Evolutionary conservation across 306 rosid species (phyloP).

Genomic region (Malus sylvestris): DNA sequence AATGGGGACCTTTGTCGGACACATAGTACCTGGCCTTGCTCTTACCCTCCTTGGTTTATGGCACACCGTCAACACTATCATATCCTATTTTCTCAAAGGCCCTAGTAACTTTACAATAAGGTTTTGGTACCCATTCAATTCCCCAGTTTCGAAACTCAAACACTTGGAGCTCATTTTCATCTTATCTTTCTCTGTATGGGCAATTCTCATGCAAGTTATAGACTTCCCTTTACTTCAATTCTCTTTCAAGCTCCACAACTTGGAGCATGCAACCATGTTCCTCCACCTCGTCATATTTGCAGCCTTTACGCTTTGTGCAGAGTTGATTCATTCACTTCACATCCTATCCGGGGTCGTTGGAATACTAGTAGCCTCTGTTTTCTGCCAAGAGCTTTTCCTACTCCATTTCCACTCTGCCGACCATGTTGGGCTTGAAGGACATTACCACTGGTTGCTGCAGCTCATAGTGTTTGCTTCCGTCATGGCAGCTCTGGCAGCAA

Average conservation of each 20-base stretch:
- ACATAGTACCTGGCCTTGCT: slow-evolving; percentile 62
- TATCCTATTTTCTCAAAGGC: slow-evolving; percentile 55
- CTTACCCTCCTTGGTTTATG: slow-evolving; percentile 67
- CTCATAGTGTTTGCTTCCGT: slow-evolving; percentile 63
- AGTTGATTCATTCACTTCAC: slow-evolving; percentile 46
- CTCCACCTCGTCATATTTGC: slow-evolving; percentile 75
- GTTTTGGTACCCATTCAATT: slow-evolving; percentile 58
- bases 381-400: slow-evolving; percentile 76
- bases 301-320: slow-evolving; percentile 56
- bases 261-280: slow-evolving; percentile 93
- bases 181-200: slow-evolving; percentile 52
- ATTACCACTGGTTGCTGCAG: slow-evolving; percentile 81
- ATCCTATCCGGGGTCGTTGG: slow-evolving; percentile 60
- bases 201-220: slow-evolving; percentile 51
- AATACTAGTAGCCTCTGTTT: slow-evolving; percentile 59
- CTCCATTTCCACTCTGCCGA: slow-evolving; percentile 90
- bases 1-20: slow-evolving; percentile 70
- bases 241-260: slow-evolving; percentile 55
- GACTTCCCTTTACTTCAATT: slow-evolving; percentile 59
- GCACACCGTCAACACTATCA: slow-evolving; percentile 74
- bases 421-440: slow-evolving; percentile 90
- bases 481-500: slow-evolving; percentile 44
- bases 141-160: slow-evolving; percentile 41
- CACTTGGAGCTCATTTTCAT: slow-evolving; percentile 71
- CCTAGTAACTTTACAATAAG: slow-evolving; percentile 49